Evolutionary conservation across 768 basidiomycete genomes (phyloP), one percentile per base, ranked within the genome.

Genomic region (Tylopilus subfusipes): DNA sequence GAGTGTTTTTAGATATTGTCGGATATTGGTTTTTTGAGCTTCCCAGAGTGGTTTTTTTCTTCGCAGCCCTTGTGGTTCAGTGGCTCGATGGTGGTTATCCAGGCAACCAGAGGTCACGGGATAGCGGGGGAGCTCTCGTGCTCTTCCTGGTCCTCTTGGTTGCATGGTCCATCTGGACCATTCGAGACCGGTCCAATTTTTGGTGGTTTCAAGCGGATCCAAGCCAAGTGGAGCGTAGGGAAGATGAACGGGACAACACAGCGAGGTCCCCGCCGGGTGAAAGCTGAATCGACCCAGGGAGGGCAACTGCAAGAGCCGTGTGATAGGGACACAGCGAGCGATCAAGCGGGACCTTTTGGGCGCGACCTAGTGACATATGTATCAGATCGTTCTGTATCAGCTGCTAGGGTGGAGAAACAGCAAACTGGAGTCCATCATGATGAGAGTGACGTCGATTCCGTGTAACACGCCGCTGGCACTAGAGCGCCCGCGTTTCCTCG

Each of bases 141-240:
- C 4, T 22, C 21, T 3, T 22, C 9, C 8, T 22, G 18, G 2
- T n/a, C 4, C 9, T 40, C 39, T 40, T 40, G 21, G 39, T 40
- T n/a, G 21, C 21, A 5, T 40, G 21, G 39, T 40, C 18, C 1
- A 19, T 40, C 39, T 40, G 39, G 39, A 22, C 21, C 12, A 10
- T 22, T 40, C 39, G 39, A 22, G 39, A 22, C 12, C 21, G 10
- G 7, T 40, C 19, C 39, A 11, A 42, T 2, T 44, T 52, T 11
- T 70, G 66, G 64, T 70, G 68, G 68, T 68, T 69, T 46, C 57
- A 62, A 42, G n/a, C 66, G 1, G 59, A 68, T 27, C 57, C 62
- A n/a, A 2, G 13, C 2, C 51, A 51, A 24, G 5, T 4, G n/a
- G 39, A 43, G 11, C 18, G 42, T 18, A 3, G 54, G 1, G 49